Evolutionary conservation across 768 basidiomycete species (phyloP).

Genomic region (Hortiboletus flavorubellus): DNA sequence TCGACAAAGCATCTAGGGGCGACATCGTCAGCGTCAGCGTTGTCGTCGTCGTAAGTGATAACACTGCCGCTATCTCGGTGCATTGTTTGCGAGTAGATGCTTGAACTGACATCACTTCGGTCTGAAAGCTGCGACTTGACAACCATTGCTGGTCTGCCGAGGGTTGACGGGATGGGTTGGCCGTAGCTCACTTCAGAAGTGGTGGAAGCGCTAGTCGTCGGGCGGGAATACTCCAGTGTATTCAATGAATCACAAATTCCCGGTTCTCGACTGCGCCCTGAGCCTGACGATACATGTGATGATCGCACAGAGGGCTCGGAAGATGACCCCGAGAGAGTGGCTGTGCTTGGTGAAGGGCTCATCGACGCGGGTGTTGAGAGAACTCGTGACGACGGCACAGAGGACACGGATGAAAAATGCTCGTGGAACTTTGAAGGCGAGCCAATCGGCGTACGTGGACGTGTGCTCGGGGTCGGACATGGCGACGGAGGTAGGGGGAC

Average conservation of each 20-base stretch:
- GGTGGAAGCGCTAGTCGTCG: constrained; percentile 21
- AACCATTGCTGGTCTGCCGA: neutral
- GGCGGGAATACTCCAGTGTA: constrained; percentile 10
- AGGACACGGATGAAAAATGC: constrained; percentile 31
- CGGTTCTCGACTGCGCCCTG: constrained; percentile 16
- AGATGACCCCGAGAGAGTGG: constrained; percentile 28
- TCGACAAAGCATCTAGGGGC: constrained; percentile 12
- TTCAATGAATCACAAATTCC: constrained; percentile 8
- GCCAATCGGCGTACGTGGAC: constrained; percentile 10
- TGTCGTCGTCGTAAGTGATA: constrained; percentile 22
- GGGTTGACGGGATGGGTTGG: constrained; percentile 8
- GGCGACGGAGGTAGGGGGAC: constrained; percentile 29
- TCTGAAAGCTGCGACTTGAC: constrained; percentile 21
- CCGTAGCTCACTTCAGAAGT: constrained; percentile 22
- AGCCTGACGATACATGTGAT: constrained; percentile 16
- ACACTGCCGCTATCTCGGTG: constrained; percentile 16
- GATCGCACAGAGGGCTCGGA: constrained; percentile 30
- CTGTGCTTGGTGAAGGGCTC: constrained; percentile 20
- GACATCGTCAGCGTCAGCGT: constrained; percentile 19
- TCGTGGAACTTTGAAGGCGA: constrained; percentile 32
- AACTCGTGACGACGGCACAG: constrained; percentile 14
- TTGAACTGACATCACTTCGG: constrained; percentile 15
- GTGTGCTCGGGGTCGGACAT: neutral
- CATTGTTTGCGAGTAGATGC: constrained; percentile 16
- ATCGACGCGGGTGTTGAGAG: constrained; percentile 7